Evolutionary conservation across 2,329 filamentous ascomycete genomes (phyloP).

Genomic region (Colletotrichum agaves): DNA sequence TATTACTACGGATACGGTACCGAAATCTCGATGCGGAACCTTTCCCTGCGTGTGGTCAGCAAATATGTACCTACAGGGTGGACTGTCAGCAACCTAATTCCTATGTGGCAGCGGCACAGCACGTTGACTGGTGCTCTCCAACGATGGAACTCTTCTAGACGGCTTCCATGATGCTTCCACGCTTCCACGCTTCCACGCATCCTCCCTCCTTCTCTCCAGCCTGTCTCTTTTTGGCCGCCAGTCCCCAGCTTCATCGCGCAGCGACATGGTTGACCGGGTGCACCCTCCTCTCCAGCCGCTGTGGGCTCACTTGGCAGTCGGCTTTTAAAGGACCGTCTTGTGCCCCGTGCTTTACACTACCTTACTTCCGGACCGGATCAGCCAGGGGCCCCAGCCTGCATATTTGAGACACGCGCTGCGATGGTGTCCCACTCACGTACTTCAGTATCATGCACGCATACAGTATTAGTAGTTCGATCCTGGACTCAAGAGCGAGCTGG

Average conservation of each 20-base stretch:
- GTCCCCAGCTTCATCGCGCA: constrained; percentile 22
- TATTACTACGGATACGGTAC: too few species aligned
- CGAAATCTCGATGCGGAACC: constrained; percentile 1
- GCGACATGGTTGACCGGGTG: constrained; percentile 27
- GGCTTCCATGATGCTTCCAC: constrained; percentile 26
- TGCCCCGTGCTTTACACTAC: constrained; percentile 32
- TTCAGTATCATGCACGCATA: too few species aligned
- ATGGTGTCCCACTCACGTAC: constrained; percentile 31
- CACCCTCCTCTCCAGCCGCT: constrained; percentile 28
- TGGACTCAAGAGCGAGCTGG: neutral
- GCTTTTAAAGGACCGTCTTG: neutral
- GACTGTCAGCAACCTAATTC: neutral
- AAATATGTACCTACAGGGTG: neutral
- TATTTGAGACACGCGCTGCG: constrained; percentile 31
- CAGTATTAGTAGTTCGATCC: neutral
- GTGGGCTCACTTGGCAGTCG: constrained; percentile 11
- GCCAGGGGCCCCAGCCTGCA: constrained; percentile 28
- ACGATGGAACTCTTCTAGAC: constrained; percentile 23
- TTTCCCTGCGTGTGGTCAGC: constrained; percentile 2
- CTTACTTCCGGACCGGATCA: constrained; percentile 8
- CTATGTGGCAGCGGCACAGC: neutral
- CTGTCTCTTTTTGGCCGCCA: constrained; percentile 5
- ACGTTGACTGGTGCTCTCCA: neutral
- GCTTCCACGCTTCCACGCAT: neutral
- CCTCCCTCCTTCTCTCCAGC: neutral